phyloP scores from a whole-genome alignment of 768 basidiomycete genomes.

The Russula sp. region DNA sequence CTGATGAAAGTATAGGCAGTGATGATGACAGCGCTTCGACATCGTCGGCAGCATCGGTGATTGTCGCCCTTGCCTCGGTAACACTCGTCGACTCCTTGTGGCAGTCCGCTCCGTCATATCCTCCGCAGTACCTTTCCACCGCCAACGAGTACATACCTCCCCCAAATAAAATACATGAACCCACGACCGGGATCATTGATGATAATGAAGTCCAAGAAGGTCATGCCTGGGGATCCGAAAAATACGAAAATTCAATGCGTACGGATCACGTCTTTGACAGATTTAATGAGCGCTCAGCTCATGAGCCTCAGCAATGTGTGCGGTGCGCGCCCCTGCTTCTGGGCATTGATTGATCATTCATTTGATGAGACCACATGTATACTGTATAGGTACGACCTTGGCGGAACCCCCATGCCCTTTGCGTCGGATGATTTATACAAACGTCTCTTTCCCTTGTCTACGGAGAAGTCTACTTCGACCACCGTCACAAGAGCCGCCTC shows the following conservation, averaged over 20 bases:
- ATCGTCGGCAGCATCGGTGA: slow-evolving; percentile 39
- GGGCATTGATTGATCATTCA: background rate
- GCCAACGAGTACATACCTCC: slow-evolving; percentile 64
- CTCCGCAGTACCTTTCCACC: slow-evolving; percentile 72
- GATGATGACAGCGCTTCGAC: slow-evolving; percentile 43
- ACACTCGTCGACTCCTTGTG: slow-evolving; percentile 63
- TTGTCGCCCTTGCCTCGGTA: slow-evolving; percentile 55
- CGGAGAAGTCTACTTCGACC: slow-evolving; percentile 38
- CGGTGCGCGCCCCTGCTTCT: slow-evolving; percentile 51
- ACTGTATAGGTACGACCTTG: slow-evolving; percentile 79
- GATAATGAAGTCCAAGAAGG: slow-evolving; percentile 44
- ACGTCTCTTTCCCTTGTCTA: slow-evolving; percentile 63
- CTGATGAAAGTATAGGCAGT: slow-evolving; percentile 10
- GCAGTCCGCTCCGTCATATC: slow-evolving; percentile 61
- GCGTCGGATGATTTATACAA: slow-evolving; percentile 73
- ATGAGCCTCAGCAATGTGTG: slow-evolving; percentile 80
- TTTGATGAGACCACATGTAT: slow-evolving; percentile 16
- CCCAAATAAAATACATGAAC: slow-evolving; percentile 44
- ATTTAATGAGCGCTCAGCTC: slow-evolving; percentile 69
- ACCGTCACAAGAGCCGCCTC: slow-evolving; percentile 62
- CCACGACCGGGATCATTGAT: slow-evolving; percentile 42
- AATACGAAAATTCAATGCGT: slow-evolving; percentile 76
- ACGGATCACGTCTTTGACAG: slow-evolving; percentile 84
- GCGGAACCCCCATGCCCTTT: slow-evolving; percentile 81
- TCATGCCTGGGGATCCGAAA: slow-evolving; percentile 62